These are phyloP conservation scores for Pichiaceae sp. DNA, from an alignment of 1,139 yeast species.

Conservation along the genomic window DNA sequence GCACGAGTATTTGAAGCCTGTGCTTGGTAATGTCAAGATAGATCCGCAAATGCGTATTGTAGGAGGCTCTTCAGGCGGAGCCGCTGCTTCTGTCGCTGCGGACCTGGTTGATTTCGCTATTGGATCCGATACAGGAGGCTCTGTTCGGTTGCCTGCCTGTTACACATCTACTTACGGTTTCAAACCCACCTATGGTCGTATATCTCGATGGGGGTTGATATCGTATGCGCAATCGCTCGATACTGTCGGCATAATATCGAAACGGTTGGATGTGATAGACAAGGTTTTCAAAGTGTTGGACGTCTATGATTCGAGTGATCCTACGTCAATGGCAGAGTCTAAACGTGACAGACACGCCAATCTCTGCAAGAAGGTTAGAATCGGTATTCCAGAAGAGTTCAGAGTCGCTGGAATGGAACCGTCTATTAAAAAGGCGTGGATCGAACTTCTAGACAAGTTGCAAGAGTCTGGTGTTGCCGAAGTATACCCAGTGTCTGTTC, in stretches of 20 bases:
- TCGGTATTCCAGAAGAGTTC: slow-evolving; percentile 72
- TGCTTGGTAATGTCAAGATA: slow-evolving; percentile 34
- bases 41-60: slow-evolving; percentile 34
- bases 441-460: slow-evolving; percentile 33
- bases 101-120: slow-evolving; percentile 60
- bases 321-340: slow-evolving; percentile 51
- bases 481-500: slow-evolving; percentile 57
- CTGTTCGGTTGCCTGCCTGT: slow-evolving; percentile 85
- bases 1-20: slow-evolving; percentile 21
- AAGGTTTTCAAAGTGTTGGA: slow-evolving; percentile 52
- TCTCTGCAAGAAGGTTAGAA: slow-evolving; percentile 23
- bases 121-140: slow-evolving; percentile 98
- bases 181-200: slow-evolving; percentile 87
- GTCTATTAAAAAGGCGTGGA: slow-evolving; percentile 40
- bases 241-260: slow-evolving; percentile 79
- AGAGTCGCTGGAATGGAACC: slow-evolving; percentile 46
- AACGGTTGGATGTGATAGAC: slow-evolving; percentile 33
- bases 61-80: slow-evolving; percentile 96
- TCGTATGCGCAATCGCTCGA: slow-evolving; percentile 93
- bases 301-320: slow-evolving; percentile 63
- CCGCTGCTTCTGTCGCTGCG: slow-evolving; percentile 85
- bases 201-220: slow-evolving; percentile 87
- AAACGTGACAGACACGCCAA: slow-evolving; percentile 24
- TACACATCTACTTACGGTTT: slow-evolving; percentile 79
- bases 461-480: slow-evolving; percentile 40